Conservation (phyloP, 768 basidiomycete genomes). For the Leccinum sublutescens region DNA sequence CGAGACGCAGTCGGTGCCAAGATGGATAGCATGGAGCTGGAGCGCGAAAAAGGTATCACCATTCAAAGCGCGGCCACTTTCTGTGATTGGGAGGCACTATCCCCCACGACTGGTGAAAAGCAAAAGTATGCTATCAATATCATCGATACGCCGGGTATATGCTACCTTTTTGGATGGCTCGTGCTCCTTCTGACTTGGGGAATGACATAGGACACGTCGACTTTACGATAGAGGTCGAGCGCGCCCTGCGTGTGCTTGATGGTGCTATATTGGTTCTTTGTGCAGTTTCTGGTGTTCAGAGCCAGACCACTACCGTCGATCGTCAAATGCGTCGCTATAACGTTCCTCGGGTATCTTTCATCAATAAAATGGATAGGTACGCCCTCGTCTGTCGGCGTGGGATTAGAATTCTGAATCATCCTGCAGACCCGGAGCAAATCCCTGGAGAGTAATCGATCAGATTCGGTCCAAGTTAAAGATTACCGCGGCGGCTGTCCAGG, state of each 20-base stretch:
- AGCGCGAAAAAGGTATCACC: conserved; percentile 98
- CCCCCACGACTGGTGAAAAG: conserved; percentile 58
- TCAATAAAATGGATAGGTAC: conserved; percentile 98
- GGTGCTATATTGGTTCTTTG: conserved; percentile 96
- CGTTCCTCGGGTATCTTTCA: conserved; percentile 92
- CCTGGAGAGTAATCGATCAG: conserved; percentile 91
- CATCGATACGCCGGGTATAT: conserved; percentile 91
- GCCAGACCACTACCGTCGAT: conserved; percentile 98
- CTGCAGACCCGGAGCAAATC: conserved; percentile 89
- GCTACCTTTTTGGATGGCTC: too few species aligned
- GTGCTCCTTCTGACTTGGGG: not conserved
- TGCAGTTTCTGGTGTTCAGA: conserved; percentile 95
- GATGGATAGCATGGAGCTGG: conserved; percentile 99
- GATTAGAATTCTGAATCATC: not conserved
- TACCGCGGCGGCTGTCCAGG: conserved; percentile 90
- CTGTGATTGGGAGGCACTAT: conserved; percentile 87
- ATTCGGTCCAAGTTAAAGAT: conserved; percentile 90
- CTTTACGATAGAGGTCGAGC: conserved; percentile 98
- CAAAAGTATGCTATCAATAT: conserved; percentile 95
- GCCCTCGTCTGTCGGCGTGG: not conserved
- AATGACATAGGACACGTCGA: conserved; percentile 86
- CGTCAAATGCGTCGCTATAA: conserved; percentile 97
- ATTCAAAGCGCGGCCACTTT: conserved; percentile 99
- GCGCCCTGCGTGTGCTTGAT: conserved; percentile 93
- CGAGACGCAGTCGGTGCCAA: conserved; percentile 96